Evolutionary conservation across 169 alveolate species (phyloP), one percentile per base, ranked within the genome.

Genomic region (Plasmodium gaboni): DNA sequence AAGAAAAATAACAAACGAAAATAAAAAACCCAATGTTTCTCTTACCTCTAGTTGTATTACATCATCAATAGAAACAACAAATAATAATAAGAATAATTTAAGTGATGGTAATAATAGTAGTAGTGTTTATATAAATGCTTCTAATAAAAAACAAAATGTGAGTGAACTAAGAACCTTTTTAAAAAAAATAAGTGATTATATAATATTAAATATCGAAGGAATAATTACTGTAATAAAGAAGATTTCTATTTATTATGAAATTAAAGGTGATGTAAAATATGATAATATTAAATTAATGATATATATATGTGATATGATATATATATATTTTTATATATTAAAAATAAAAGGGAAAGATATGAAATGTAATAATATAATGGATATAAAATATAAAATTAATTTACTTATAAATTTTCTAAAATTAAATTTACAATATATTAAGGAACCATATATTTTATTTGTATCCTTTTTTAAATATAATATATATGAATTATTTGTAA

Each of bases 151-250:
- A 68, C 55, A 68, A 28, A 32, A 64, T 5, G 67, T 38, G 46
- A 38, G 10, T 7, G 12, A 50, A n/a, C 2, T 63, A 44, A 28
- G 13, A 3, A 7, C 9, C 5, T 65, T 71, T 0, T 55, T 78
- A 10, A 68, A 65, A 6, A 80, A 57, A 55, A 68, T 80, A 28
- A 32, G 73, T 5, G 67, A 80, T 13, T 80, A 65, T 28, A 80
- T 80, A 22, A 55, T 68, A 53, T 80, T 42, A 55, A 80, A 65
- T 10, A 53, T 80, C 15, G 83, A 80, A 12, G 90, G 90, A 55
- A 4, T 80, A 22, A 80, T 68, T n/a, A 32, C 42, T 48, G 13
- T 57, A 2, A 38, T 80, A 17, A 60, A 48, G 10, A 68, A 51
- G 24, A 6, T 78, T 15, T 38, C 51, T 24, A 9, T 64, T 24